Conservation (phyloP, 2,329 filamentous ascomycete genomes). For the Emergomyces africanus region DNA sequence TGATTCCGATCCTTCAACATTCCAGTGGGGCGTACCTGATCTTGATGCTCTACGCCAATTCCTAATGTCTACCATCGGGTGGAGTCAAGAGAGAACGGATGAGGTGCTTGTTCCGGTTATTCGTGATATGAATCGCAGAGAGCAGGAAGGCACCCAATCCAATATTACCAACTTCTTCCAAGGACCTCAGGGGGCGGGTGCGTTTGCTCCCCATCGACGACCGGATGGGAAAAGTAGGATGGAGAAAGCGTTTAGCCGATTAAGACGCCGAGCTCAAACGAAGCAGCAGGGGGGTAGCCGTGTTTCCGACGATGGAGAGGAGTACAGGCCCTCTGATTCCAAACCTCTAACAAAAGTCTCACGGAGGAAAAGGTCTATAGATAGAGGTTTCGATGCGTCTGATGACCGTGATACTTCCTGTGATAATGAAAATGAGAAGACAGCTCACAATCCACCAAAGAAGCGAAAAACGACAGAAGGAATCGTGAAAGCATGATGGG, state of each 20-base stretch:
- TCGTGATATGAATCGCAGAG: slow-evolving; percentile 81
- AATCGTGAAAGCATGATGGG: not conserved
- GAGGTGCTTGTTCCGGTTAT: slow-evolving; percentile 94
- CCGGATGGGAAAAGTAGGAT: slow-evolving; percentile 55
- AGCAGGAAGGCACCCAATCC: slow-evolving; percentile 80
- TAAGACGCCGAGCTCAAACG: slow-evolving; percentile 44
- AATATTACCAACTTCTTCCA: slow-evolving; percentile 93
- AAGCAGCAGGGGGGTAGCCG: slow-evolving; percentile 11
- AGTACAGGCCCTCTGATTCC: slow-evolving; percentile 4
- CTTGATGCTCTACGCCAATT: slow-evolving; percentile 72
- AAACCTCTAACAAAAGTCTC: slow-evolving; percentile 3
- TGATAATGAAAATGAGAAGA: not conserved
- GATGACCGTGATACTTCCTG: not conserved
- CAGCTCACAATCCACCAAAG: not conserved
- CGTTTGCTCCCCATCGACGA: slow-evolving; percentile 57
- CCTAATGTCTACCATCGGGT: slow-evolving; percentile 84
- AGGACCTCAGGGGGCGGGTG: slow-evolving; percentile 45
- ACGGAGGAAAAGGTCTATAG: not conserved
- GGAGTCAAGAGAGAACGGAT: slow-evolving; percentile 82
- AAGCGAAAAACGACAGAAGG: not conserved
- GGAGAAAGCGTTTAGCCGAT: slow-evolving; percentile 57
- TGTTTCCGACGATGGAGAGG: slow-evolving; percentile 1
- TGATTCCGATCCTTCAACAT: slow-evolving; percentile 61
- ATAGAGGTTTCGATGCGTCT: not conserved
- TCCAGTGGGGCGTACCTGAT: slow-evolving; percentile 94